Evolutionary conservation across 2,329 filamentous ascomycete species (phyloP).

Genomic region (Verticillium nubilum): DNA sequence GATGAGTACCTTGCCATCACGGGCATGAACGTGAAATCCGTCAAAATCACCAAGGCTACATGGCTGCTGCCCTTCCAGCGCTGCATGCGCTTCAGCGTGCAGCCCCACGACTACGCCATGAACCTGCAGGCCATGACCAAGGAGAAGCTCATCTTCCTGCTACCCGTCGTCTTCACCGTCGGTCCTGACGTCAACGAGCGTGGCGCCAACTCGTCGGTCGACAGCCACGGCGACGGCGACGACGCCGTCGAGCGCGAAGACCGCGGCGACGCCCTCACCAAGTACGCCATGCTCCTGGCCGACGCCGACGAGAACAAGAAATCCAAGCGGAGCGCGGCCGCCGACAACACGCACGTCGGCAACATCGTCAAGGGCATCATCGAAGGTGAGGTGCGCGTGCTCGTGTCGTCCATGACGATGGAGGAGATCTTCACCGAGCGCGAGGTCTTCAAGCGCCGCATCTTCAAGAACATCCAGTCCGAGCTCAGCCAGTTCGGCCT

Average conservation of each 20-base stretch:
- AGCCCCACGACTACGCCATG: slow-evolving; percentile 78
- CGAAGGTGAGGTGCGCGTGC: slow-evolving; percentile 78
- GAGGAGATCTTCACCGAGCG: slow-evolving; percentile 80
- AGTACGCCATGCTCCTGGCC: slow-evolving; percentile 77
- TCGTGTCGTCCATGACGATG: slow-evolving; percentile 88
- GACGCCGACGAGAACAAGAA: slow-evolving; percentile 49
- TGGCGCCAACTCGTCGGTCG: slow-evolving; percentile 33
- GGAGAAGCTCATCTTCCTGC: slow-evolving; percentile 77
- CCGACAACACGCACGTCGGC: slow-evolving; percentile 58
- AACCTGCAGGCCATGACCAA: slow-evolving; percentile 82
- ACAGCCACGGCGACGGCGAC: slow-evolving; percentile 9
- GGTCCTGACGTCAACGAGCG: slow-evolving; percentile 67
- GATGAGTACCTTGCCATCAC: slow-evolving; percentile 87
- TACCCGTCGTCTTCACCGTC: slow-evolving; percentile 82
- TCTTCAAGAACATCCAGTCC: slow-evolving; percentile 69
- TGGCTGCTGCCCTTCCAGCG: slow-evolving; percentile 69
- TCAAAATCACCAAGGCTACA: slow-evolving; percentile 74
- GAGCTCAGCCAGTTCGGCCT: slow-evolving; percentile 79
- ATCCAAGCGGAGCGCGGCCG: slow-evolving; percentile 27
- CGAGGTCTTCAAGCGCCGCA: slow-evolving; percentile 70
- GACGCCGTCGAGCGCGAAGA: slow-evolving; percentile 35
- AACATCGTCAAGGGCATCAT: slow-evolving; percentile 89
- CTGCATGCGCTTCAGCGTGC: slow-evolving; percentile 56
- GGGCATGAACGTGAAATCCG: slow-evolving; percentile 67
- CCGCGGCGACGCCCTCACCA: slow-evolving; percentile 61